Conservation (phyloP, 371 early-diverging fungal species). For the Mortierella sp. region DNA sequence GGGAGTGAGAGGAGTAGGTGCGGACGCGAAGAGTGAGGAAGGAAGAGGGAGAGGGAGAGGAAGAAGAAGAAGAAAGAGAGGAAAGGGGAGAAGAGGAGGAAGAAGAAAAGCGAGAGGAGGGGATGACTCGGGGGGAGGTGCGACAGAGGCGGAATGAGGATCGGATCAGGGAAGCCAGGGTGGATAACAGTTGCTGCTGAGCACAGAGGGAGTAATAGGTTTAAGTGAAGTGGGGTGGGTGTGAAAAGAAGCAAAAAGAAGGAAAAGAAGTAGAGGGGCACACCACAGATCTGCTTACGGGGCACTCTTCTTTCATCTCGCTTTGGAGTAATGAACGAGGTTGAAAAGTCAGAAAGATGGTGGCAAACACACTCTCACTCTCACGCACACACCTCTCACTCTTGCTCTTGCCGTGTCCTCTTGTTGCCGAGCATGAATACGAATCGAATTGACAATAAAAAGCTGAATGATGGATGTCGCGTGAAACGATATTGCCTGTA, state of each 20-base stretch:
- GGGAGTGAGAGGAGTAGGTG: conserved; percentile 14
- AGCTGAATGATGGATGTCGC: no score
- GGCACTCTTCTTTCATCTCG: not conserved
- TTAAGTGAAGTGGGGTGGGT: not conserved
- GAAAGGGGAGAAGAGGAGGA: conserved; percentile 13
- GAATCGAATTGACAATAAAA: no score
- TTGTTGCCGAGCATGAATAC: no score
- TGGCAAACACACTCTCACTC: no score
- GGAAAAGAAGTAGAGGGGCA: not conserved
- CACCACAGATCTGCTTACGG: not conserved
- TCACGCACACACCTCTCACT: no score
- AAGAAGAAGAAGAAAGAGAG: not conserved
- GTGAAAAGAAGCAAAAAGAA: conserved; percentile 6
- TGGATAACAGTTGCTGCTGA: conserved; percentile 6
- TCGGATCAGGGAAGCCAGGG: conserved; percentile 38
- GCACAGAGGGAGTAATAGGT: not conserved
- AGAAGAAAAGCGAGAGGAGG: not conserved
- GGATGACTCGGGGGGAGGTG: not conserved
- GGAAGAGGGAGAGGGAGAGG: not conserved
- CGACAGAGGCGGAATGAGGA: conserved; percentile 27
- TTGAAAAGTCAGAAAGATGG: no score
- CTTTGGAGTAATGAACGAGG: no score
- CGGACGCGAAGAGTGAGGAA: conserved; percentile 1
- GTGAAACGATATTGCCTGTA: no score
- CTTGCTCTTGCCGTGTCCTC: no score